phyloP scores from a whole-genome alignment of 768 basidiomycete genomes.

The Hydnomerulius pinastri region DNA sequence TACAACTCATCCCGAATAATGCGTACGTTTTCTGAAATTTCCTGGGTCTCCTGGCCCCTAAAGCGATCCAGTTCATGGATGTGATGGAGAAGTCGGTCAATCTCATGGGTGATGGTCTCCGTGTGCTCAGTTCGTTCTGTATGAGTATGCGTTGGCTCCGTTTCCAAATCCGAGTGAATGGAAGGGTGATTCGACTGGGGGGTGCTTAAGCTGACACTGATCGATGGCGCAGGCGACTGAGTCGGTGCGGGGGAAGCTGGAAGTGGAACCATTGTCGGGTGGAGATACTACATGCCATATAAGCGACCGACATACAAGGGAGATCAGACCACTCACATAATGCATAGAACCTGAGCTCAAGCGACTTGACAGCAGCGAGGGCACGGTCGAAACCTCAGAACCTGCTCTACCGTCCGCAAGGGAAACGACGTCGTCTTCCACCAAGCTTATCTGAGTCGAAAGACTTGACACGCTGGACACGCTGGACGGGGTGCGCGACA shows the following conservation, averaged over 20 bases:
- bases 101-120: slow-evolving; percentile 52
- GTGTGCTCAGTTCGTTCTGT: slow-evolving; percentile 40
- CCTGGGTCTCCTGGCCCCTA: slow-evolving; percentile 63
- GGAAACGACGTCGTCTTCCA: slow-evolving; percentile 31
- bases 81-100: slow-evolving; percentile 50
- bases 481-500: slow-evolving; percentile 41
- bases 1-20: slow-evolving; percentile 70
- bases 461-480: slow-evolving; percentile 46
- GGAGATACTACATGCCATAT: slow-evolving; percentile 24
- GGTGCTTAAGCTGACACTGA: slow-evolving; percentile 52
- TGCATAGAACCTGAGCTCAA: slow-evolving; percentile 26
- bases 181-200: slow-evolving; percentile 51
- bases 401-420: slow-evolving; percentile 17
- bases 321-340: slow-evolving; percentile 36
- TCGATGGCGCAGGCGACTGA: slow-evolving; percentile 43
- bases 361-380: slow-evolving; percentile 56
- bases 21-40: slow-evolving; percentile 65
- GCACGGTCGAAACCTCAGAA: slow-evolving; percentile 51
- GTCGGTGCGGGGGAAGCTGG: slow-evolving; percentile 33
- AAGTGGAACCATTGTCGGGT: slow-evolving; percentile 34
- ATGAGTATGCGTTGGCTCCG: slow-evolving; percentile 41
- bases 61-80: slow-evolving; percentile 66
- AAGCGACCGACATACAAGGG: background rate
- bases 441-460: slow-evolving; percentile 39
- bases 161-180: slow-evolving; percentile 45